A percentile compares a stretch with the other conserved stretches of the same genome.
phyloP scores from a whole-genome alignment of 345 rosid genomes.

The Rhodamnia argentea region DNA sequence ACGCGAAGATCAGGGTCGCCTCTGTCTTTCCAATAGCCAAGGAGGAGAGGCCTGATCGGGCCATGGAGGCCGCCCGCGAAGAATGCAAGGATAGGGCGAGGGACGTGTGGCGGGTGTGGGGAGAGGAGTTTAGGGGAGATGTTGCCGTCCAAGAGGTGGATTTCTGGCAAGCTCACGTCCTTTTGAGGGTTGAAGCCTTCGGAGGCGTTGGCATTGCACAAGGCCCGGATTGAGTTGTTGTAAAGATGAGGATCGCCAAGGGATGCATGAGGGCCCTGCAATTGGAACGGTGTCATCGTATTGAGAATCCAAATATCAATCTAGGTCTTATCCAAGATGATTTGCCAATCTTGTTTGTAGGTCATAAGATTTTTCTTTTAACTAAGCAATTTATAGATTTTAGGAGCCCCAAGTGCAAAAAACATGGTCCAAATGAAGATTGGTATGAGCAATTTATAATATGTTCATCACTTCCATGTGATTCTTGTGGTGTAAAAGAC shows the following conservation, averaged over 20 bases:
- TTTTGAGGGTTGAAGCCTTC: constrained; percentile 76
- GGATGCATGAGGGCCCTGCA: constrained; percentile 76
- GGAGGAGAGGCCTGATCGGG: constrained; percentile 49
- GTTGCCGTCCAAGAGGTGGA: constrained; percentile 43
- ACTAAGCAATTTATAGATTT: too few species aligned
- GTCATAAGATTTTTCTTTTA: too few species aligned
- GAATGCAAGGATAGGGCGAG: constrained; percentile 57
- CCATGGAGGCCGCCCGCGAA: constrained; percentile 92
- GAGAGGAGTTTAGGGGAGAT: constrained; percentile 32
- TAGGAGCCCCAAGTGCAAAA: too few species aligned
- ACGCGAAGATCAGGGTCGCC: constrained; percentile 51
- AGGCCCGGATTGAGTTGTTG: constrained; percentile 62
- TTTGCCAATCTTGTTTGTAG: background rate
- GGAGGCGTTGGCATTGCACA: constrained; percentile 91
- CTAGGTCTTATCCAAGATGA: background rate
- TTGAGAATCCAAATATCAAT: background rate
- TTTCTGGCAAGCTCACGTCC: constrained; percentile 77
- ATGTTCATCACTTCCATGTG: background rate
- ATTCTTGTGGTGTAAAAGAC: background rate
- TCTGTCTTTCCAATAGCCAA: constrained; percentile 60
- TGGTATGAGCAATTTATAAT: background rate
- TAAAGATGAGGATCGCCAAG: constrained; percentile 29
- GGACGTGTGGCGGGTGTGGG: constrained; percentile 16
- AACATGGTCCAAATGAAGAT: background rate
- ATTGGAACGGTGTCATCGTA: background rate